Evolutionary conservation across 495 filamentous ascomycete genomes (phyloP).

Genomic region (Cryomyces antarcticus): DNA sequence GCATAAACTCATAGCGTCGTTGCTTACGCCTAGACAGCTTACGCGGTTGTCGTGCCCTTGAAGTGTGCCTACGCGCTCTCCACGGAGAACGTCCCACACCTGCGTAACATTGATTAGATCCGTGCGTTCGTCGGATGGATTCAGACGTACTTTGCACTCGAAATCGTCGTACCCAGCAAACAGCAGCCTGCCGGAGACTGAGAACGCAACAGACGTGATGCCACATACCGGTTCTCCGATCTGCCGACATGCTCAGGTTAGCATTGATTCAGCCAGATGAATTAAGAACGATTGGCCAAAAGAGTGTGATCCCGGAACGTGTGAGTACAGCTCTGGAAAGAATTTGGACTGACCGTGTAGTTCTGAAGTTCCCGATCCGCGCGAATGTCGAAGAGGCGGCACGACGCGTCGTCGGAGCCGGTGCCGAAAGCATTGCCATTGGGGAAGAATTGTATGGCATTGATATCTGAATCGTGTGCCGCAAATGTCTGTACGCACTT

Average conservation of each 20-base stretch:
- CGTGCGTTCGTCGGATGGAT: not conserved
- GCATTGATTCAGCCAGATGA: not conserved
- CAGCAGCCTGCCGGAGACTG: slow-evolving; percentile 83
- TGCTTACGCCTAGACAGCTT: slow-evolving; percentile 94
- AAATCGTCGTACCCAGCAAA: slow-evolving; percentile 99
- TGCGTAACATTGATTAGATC: slow-evolving; percentile 19
- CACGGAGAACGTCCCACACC: slow-evolving; percentile 96
- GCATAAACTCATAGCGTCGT: slow-evolving; percentile 96
- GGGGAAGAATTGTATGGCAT: slow-evolving; percentile 98
- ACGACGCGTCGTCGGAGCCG: slow-evolving; percentile 93
- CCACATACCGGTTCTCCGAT: slow-evolving; percentile 94
- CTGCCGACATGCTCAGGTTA: slow-evolving; percentile 23
- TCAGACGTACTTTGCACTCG: slow-evolving; percentile 72
- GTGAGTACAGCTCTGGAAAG: too few relatives aligned
- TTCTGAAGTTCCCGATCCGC: slow-evolving; percentile 91
- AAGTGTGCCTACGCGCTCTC: slow-evolving; percentile 88
- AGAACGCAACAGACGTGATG: slow-evolving; percentile 96
- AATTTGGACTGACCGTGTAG: slow-evolving; percentile 52
- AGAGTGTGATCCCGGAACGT: not conserved
- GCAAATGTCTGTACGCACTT: slow-evolving; percentile 98
- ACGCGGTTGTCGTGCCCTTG: slow-evolving; percentile 97
- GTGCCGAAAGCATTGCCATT: slow-evolving; percentile 98
- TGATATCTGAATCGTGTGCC: slow-evolving; percentile 97
- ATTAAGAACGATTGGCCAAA: not conserved
- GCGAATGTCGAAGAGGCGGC: slow-evolving; percentile 92